These are phyloP conservation scores for Silybum marianum DNA, from an alignment of 129 eudicot species.

Conservation along the genomic window DNA sequence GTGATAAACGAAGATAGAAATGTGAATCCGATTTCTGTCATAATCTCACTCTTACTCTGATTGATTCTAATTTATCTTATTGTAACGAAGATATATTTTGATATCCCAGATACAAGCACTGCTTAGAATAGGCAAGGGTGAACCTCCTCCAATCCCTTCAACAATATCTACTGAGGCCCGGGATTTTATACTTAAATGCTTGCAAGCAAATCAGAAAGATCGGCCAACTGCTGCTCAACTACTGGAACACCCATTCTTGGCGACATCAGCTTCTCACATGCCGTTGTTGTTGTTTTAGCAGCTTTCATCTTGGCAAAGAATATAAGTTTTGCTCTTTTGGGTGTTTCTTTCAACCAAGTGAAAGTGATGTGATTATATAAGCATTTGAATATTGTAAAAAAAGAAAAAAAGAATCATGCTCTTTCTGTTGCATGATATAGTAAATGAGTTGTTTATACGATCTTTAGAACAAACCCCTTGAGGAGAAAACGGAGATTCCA, in stretches of 20 bases:
- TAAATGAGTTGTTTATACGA: background rate
- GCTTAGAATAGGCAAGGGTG: conserved; percentile 74
- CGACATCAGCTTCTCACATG: conserved; percentile 39
- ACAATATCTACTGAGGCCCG: conserved; percentile 68
- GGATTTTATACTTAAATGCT: conserved; percentile 68
- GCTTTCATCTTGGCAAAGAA: background rate
- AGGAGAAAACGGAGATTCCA: background rate
- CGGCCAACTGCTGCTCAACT: conserved; percentile 83
- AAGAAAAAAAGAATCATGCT: background rate
- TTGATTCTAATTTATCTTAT: background rate
- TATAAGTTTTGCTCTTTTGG: background rate
- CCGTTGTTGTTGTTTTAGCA: conserved; percentile 28
- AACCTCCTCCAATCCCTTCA: conserved; percentile 62
- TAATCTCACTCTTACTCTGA: too few species aligned
- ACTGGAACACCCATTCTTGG: conserved; percentile 71
- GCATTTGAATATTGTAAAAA: background rate
- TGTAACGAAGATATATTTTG: conserved; percentile 5
- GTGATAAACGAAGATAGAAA: too few species aligned
- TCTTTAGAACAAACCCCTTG: background rate
- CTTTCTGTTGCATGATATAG: background rate
- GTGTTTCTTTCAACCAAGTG: conserved; percentile 4
- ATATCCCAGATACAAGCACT: conserved; percentile 70
- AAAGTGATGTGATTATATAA: background rate
- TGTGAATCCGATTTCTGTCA: too few species aligned
- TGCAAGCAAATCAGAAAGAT: conserved; percentile 60